Base-by-base conservation (phyloP, 192 early-diverging fungal species). In the Coemansia sp. region DNA sequence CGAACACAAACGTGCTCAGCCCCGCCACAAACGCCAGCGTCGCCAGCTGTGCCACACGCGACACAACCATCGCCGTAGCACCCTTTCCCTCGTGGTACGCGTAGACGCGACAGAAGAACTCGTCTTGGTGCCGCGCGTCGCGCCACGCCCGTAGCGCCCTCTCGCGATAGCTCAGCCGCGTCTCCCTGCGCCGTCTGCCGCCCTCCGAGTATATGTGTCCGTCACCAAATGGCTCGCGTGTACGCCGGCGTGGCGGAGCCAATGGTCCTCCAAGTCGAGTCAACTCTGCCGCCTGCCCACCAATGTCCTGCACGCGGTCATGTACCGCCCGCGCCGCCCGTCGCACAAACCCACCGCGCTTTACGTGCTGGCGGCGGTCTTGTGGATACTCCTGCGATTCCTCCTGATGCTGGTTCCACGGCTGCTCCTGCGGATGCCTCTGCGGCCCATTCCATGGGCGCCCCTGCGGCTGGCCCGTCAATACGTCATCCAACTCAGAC, bases 1-100 rank as follows among this genome's bases (percentile, higher is more conserved):
- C 87, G 60, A 92, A 76, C 18, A 97, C 79, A 78, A 98, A 99
- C 0, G 88, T 92, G 23, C 93, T 88, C 67, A 99, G 94, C 51
- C 68, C 71, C 22, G 98, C 87, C 22, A 96, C 89, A 80, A 98
- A 97, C 6, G 86, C 91, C 50, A 94, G 82, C 16, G 88, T 92
- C 86, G 94, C 62, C 54, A 98, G 78, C 64, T 95, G 93, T 38
- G 93, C 72, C 7, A 89, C 62, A 30, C 90, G 78, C 22, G 86
- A 80, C 16, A 99, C 72, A 19, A 98, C 65, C 18, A 98, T 93
- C 38, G 87, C 90, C 60, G 86, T 83, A 50, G 92, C 80, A 9
- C 97, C 97, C 67, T 95, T 95, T 49, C 95, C 94, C 1, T 75
- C 78, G 64, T 90, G 98, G 76, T 97, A 98, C 10, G 83, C 61